Percentiles rank a stretch among this genome's conserved stretches.
These are phyloP conservation scores for Hymenoscyphus repandus DNA, from an alignment of 2,329 filamentous ascomycete species.

Conservation along the genomic window DNA sequence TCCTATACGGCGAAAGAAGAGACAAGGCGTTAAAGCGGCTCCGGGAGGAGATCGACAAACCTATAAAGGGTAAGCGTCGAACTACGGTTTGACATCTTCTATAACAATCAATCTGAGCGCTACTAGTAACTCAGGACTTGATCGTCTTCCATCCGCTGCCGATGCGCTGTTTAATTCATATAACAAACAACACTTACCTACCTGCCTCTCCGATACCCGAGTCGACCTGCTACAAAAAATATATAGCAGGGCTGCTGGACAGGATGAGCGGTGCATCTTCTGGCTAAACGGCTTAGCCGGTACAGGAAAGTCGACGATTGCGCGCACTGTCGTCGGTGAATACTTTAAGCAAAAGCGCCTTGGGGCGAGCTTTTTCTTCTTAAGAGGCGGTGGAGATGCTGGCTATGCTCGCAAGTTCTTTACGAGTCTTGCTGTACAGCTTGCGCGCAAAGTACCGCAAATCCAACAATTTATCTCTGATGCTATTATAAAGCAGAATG, in stretches of 20 bases:
- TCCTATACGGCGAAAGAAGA: no score
- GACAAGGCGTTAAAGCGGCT: no score
- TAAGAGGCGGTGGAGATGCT: no score
- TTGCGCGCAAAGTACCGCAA: constrained; percentile 2
- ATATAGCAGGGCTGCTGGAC: constrained; percentile 15
- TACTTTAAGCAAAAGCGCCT: constrained; percentile 3
- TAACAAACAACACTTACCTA: constrained; percentile 19
- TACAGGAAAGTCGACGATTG: constrained; percentile 2
- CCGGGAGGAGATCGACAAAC: no score
- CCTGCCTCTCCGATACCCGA: constrained; percentile 25
- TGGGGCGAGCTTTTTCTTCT: neutral
- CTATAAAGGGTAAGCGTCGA: no score
- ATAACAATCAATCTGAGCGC: no score
- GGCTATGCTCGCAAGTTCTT: no score
- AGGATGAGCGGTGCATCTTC: constrained; percentile 17
- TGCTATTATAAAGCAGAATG: constrained; percentile 4
- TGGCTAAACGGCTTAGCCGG: constrained; percentile 33
- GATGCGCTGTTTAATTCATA: constrained; percentile 21
- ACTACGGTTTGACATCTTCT: no score
- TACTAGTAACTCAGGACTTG: no score
- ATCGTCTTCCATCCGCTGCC: constrained; percentile 2
- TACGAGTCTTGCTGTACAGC: neutral
- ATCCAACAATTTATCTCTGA: constrained; percentile 6
- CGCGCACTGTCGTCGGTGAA: constrained; percentile 17
- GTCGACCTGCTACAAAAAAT: constrained; percentile 24